Evolutionary conservation across 306 rosid species (phyloP).

Genomic region (Calophaca sinica): DNA sequence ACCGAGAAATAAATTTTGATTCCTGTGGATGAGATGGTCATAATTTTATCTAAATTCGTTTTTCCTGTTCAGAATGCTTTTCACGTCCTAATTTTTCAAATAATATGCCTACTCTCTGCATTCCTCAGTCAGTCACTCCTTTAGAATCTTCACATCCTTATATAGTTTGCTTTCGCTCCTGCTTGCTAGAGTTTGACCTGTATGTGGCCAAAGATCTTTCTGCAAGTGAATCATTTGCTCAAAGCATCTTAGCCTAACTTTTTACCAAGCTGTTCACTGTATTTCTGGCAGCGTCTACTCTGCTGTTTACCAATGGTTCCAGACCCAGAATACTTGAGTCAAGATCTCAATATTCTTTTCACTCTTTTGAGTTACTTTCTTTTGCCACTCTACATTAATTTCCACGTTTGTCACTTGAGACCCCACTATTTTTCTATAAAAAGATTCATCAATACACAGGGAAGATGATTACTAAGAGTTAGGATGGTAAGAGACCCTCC

Average conservation of each 20-base stretch:
- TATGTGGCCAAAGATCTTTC: slow-evolving; percentile 4
- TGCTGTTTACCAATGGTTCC: too few relatives aligned
- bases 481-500: too few relatives aligned
- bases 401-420: too few relatives aligned
- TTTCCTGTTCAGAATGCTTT: slow-evolving; percentile 8
- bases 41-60: slow-evolving; percentile 12
- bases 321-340: too few relatives aligned
- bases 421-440: too few relatives aligned
- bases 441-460: too few relatives aligned
- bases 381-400: too few relatives aligned
- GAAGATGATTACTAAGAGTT: too few relatives aligned
- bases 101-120: slow-evolving; percentile 19
- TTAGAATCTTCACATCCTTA: slow-evolving; percentile 26
- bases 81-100: slow-evolving; percentile 10
- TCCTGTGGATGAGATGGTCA: background rate
- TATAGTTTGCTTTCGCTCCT: slow-evolving; percentile 13
- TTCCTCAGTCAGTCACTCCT: background rate
- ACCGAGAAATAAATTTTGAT: slow-evolving; percentile 32
- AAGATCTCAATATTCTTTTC: too few relatives aligned
- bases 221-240: slow-evolving; percentile 28
- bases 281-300: too few relatives aligned
- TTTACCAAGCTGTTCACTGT: too few relatives aligned
- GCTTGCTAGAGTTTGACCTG: slow-evolving; percentile 35
- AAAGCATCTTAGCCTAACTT: slow-evolving; percentile 10
- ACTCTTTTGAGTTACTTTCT: too few relatives aligned